Evolutionary conservation across 441 rosid genomes (phyloP).

Genomic region (Erodium texanum): DNA sequence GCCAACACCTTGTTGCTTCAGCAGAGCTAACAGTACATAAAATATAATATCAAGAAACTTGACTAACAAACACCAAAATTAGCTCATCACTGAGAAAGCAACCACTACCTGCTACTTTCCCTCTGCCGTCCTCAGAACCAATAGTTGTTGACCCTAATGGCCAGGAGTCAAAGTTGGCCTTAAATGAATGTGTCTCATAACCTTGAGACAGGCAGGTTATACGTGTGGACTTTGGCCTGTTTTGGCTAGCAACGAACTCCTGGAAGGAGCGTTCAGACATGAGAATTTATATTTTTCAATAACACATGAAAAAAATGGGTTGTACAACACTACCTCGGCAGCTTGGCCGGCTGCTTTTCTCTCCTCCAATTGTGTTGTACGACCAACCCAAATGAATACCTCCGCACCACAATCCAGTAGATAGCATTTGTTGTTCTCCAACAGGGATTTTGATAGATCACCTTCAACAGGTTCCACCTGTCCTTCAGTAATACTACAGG

Average conservation of each 20-base stretch:
- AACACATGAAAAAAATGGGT: conserved; percentile 17
- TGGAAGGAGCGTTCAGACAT: conserved; percentile 34
- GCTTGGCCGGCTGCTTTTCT: conserved; percentile 76
- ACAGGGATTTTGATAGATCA: conserved; percentile 70
- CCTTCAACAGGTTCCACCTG: conserved; percentile 61
- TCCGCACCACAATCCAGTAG: conserved; percentile 85
- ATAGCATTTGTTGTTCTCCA: conserved; percentile 88
- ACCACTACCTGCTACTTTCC: conserved; percentile 86
- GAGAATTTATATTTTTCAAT: conserved; percentile 22
- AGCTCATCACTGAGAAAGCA: conserved; percentile 14
- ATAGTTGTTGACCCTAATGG: conserved; percentile 75
- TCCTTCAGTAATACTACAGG: conserved; percentile 55
- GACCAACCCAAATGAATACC: conserved; percentile 94
- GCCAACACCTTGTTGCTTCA: conserved; percentile 98
- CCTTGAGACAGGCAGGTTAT: conserved; percentile 86
- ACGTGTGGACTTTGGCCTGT: conserved; percentile 76
- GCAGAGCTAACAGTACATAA: conserved; percentile 48
- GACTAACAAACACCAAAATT: conserved; percentile 12
- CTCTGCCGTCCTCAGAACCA: conserved; percentile 92
- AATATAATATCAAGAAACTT: conserved; percentile 24
- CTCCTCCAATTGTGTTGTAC: conserved; percentile 91
- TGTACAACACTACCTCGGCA: conserved; percentile 59
- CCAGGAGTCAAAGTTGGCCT: conserved; percentile 92
- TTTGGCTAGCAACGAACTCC: conserved; percentile 69
- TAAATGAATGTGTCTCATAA: conserved; percentile 84